Evolutionary conservation across 139 green algal genomes (phyloP).

Genomic region (Chlorella sp.): DNA sequence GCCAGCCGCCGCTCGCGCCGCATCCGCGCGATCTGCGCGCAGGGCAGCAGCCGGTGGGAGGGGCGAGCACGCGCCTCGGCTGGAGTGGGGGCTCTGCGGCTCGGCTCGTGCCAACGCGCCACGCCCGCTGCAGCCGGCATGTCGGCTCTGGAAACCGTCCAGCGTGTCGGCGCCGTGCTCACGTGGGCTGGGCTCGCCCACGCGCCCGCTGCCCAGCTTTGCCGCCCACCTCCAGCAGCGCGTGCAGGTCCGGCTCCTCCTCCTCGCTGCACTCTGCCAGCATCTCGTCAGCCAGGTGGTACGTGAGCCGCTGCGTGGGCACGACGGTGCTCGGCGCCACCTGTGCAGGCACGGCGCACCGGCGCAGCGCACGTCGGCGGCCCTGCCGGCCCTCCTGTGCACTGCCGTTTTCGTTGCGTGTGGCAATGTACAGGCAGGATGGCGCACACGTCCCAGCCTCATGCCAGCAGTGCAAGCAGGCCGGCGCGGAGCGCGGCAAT

Average conservation of each 20-base stretch:
- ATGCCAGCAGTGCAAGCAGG: not conserved
- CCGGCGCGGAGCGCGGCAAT: not conserved
- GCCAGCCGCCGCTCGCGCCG: conserved; percentile 42
- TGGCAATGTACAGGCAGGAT: no score
- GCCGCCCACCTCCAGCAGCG: not conserved
- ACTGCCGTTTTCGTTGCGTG: no score
- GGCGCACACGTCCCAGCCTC: no score
- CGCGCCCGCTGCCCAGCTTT: not conserved
- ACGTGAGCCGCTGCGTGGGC: conserved; percentile 70
- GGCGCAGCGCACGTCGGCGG: no score
- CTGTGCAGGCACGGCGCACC: no score
- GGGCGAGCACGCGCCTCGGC: no score
- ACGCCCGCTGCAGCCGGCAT: no score
- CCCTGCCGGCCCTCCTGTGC: no score
- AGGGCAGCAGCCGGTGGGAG: not conserved
- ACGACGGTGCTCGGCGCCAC: conserved; percentile 54
- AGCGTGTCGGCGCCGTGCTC: no score
- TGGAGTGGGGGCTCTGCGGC: no score
- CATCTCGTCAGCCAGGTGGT: conserved; percentile 74
- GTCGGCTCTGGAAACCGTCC: no score
- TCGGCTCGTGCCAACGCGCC: no score
- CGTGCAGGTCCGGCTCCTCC: conserved; percentile 8
- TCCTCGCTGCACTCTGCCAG: conserved; percentile 30
- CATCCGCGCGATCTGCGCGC: conserved; percentile 37
- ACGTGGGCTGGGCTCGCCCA: not conserved